Percentiles rank a stretch among this genome's conserved stretches.
Conservation (phyloP, 1,284 basidiomycete genomes). For the Trichosporon ovoides region DNA sequence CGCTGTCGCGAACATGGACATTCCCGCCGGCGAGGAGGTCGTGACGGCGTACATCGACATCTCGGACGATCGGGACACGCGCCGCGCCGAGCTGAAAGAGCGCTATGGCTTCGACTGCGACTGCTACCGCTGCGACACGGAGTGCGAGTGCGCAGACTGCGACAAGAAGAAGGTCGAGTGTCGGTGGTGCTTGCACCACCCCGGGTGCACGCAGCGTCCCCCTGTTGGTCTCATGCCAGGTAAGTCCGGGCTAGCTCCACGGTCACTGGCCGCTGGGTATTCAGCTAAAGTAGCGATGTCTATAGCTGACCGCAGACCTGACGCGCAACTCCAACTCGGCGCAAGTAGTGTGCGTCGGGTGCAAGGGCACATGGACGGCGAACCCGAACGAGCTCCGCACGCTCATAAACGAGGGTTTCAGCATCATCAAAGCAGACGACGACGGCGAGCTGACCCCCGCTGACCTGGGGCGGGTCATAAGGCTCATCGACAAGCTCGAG, state of each 20-base stretch:
- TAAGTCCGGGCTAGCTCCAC: conserved; percentile 16
- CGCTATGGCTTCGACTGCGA: conserved; percentile 76
- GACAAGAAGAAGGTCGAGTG: conserved; percentile 61
- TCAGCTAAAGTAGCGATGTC: too few relatives aligned
- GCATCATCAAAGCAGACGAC: conserved; percentile 65
- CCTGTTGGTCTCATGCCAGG: conserved; percentile 25
- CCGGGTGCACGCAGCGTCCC: conserved; percentile 21
- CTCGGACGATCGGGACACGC: conserved; percentile 58
- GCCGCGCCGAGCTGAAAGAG: conserved; percentile 60
- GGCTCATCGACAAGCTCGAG: conserved; percentile 57
- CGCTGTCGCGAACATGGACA: conserved; percentile 63
- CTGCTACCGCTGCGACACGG: conserved; percentile 58
- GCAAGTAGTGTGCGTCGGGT: conserved; percentile 40
- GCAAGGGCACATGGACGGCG: conserved; percentile 54
- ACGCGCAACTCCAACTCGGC: background rate
- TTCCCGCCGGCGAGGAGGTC: conserved; percentile 65
- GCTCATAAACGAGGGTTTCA: conserved; percentile 60
- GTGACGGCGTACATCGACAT: conserved; percentile 80
- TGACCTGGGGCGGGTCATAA: conserved; percentile 58
- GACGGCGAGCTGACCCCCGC: conserved; percentile 56
- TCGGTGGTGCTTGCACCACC: conserved; percentile 54
- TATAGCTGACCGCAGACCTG: conserved; percentile 19
- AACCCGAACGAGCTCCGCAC: conserved; percentile 55
- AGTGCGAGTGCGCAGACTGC: too few relatives aligned
- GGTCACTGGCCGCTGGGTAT: too few relatives aligned